A percentile compares a stretch with the other conserved stretches of the same genome.
Conservation (phyloP, 192 early-diverging fungal genomes). For the Cladochytrium replicatum region DNA sequence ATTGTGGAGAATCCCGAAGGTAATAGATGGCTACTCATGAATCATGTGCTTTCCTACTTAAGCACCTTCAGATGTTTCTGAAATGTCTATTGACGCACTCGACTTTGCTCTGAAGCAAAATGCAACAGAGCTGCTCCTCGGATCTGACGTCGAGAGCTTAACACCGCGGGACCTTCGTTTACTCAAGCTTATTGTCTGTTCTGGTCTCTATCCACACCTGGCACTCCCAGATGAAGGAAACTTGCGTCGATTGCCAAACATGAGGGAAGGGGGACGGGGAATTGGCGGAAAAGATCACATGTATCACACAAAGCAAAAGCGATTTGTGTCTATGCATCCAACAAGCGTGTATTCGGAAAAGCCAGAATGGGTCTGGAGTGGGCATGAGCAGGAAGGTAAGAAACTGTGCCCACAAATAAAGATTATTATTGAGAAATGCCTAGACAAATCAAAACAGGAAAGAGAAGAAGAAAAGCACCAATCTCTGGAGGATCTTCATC, state of each 20-base stretch:
- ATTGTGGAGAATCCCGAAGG: not conserved
- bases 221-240: slow-evolving; percentile 56
- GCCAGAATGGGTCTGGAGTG: slow-evolving; percentile 60
- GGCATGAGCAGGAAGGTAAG: slow-evolving; percentile 20
- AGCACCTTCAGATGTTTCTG: slow-evolving; percentile 9
- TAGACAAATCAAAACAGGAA: slow-evolving; percentile 2
- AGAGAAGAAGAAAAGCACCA: slow-evolving; percentile 19
- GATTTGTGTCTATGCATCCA: slow-evolving; percentile 53
- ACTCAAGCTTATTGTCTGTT: slow-evolving; percentile 52
- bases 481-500: slow-evolving; percentile 26
- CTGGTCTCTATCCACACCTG: slow-evolving; percentile 55
- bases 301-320: slow-evolving; percentile 49
- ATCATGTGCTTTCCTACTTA: not conserved
- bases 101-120: slow-evolving; percentile 52
- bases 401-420: slow-evolving; percentile 5
- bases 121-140: slow-evolving; percentile 22
- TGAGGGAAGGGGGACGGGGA: slow-evolving; percentile 24
- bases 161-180: slow-evolving; percentile 33
- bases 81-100: slow-evolving; percentile 42
- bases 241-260: too few relatives aligned
- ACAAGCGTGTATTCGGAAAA: slow-evolving; percentile 43
- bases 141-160: slow-evolving; percentile 26
- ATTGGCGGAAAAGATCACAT: too few relatives aligned
- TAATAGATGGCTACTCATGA: not conserved
- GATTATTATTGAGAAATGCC: not conserved